Base-by-base conservation (phyloP, 768 basidiomycete species). In the Leccinum rimulosum region DNA sequence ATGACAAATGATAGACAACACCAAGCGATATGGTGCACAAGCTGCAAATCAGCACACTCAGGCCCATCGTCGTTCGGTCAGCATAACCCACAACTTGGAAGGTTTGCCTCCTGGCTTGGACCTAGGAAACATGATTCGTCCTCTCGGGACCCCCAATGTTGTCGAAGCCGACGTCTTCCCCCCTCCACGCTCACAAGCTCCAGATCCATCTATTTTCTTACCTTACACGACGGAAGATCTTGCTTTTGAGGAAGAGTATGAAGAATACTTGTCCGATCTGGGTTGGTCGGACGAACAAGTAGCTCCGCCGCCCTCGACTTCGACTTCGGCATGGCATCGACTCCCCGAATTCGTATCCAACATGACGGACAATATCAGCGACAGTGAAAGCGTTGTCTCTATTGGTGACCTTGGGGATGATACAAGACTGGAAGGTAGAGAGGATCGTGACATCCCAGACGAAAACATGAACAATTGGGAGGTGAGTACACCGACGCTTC, bases 381-480 rank as follows among this genome's bases (percentile, higher is more conserved):
- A 98, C 71, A 92, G 87, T 64, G 97, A 98, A 75, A 97, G 93
- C 66, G 91, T 95, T 22, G 93, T 82, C 17, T 86, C 89, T 19
- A 94, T 98, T 58, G 91, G 91, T 55, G 91, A 98, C 68, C 78
- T 98, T 54, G 88, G 89, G 31, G 88, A 93, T 64, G 92, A 91
- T 62, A 77, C 84, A 57, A 80, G 90, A 54, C 73, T 93, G 59
- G 84, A 86, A 64, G 80, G 80, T 48, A 78, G 83, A 57, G 86
- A 87, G 58, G 85, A 87, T 52, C 79, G 81, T 45, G 88, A 87
- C 60, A 73, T 75, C 36, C 76, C 78, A 17, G 87, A 93, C 69
- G 89, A 91, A 75, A 95, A 95, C 67, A 73, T 89, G 63, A 98
- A 95, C 68, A 93, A 95, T 65, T 98, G 95, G 95, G 95, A 95